Evolutionary conservation across 305 asterid species (phyloP).

Genomic region (Fraxinus sp.): DNA sequence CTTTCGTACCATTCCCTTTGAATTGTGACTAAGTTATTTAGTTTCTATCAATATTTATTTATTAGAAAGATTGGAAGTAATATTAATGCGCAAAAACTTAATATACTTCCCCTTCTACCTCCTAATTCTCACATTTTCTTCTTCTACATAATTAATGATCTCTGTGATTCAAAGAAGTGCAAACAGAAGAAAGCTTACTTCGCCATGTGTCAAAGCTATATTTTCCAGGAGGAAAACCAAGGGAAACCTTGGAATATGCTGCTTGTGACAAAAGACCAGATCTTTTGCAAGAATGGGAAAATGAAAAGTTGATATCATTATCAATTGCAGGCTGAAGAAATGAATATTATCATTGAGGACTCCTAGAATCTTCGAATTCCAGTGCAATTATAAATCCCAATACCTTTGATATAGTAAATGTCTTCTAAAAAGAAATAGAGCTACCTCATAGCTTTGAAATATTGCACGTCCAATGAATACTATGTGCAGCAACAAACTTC

Average conservation of each 20-base stretch:
- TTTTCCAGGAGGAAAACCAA: background rate
- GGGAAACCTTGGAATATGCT: background rate
- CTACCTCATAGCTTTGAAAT: background rate
- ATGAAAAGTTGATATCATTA: conserved; percentile 5
- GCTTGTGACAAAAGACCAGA: background rate
- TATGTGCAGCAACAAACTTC: background rate
- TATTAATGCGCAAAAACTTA: background rate
- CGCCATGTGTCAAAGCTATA: conserved; percentile 1
- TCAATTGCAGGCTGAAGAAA: background rate
- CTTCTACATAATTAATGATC: background rate
- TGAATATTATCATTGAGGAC: conserved; percentile 5
- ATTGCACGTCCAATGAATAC: background rate
- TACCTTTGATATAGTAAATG: conserved; percentile 7
- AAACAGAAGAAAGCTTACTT: conserved; percentile 9
- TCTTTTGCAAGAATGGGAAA: background rate
- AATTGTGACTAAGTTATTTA: background rate
- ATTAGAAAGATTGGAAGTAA: background rate
- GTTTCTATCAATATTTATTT: background rate
- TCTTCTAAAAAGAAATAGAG: background rate
- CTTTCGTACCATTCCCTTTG: background rate
- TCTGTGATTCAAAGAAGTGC: background rate
- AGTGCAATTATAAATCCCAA: background rate
- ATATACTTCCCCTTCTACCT: background rate
- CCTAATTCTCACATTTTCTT: background rate
- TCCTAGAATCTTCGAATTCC: background rate